These are phyloP conservation scores for Glaciozyma martinii DNA, from an alignment of 768 basidiomycete genomes.

Conservation along the genomic window DNA sequence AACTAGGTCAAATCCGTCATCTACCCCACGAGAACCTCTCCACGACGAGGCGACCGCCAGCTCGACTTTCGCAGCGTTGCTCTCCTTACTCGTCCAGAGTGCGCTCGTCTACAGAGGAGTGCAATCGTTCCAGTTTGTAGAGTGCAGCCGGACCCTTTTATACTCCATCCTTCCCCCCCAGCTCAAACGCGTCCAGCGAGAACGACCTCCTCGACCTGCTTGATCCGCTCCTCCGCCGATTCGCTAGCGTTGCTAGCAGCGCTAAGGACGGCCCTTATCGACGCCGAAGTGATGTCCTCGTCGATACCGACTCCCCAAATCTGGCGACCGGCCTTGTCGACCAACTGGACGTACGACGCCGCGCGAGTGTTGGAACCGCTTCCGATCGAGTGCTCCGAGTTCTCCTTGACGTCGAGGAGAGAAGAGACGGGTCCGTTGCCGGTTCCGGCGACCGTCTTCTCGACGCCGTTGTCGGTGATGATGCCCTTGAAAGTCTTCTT, in stretches of 20 bases:
- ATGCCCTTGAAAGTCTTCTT: constrained; percentile 64
- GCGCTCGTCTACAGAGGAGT: too few species aligned
- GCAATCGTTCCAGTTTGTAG: too few species aligned
- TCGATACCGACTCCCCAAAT: constrained; percentile 85
- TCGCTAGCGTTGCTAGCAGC: constrained; percentile 45
- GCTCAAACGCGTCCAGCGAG: constrained; percentile 17
- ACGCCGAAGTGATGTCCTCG: constrained; percentile 84
- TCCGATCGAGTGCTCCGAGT: constrained; percentile 86
- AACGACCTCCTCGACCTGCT: constrained; percentile 28
- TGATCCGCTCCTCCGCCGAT: constrained; percentile 16
- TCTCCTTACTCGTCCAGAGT: too few species aligned
- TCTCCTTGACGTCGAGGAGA: constrained; percentile 77
- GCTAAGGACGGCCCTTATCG: constrained; percentile 74
- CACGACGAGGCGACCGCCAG: too few species aligned
- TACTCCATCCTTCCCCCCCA: too few species aligned
- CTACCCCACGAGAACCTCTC: too few species aligned
- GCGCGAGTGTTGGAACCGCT: constrained; percentile 64
- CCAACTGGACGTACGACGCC: constrained; percentile 88
- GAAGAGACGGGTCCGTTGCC: constrained; percentile 96
- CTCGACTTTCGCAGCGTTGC: too few species aligned
- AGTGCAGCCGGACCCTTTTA: too few species aligned
- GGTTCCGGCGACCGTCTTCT: constrained; percentile 76
- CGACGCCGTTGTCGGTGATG: constrained; percentile 69
- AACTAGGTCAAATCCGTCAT: too few species aligned
- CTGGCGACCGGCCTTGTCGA: constrained; percentile 39